These are phyloP conservation scores for Phytophthora sp. DNA, from an alignment of 352 stramenopile genomes.

Conservation along the genomic window DNA sequence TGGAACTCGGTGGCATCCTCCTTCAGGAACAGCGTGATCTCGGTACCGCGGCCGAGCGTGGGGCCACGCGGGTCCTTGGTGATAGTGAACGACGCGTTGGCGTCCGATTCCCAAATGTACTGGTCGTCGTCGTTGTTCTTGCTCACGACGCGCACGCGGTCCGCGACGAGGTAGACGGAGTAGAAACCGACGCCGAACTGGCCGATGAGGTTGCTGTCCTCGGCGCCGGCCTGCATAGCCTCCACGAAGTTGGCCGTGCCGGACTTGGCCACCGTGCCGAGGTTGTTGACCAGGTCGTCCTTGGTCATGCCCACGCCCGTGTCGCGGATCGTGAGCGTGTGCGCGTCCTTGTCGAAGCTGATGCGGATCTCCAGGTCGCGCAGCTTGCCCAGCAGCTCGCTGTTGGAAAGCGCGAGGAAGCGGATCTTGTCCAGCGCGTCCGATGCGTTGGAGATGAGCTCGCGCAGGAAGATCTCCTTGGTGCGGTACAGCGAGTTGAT, in stretches of 20 bases:
- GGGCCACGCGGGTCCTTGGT: slow-evolving; percentile 95
- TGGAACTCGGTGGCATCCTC: slow-evolving; percentile 97
- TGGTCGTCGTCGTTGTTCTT: slow-evolving; percentile 98
- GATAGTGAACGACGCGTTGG: slow-evolving; percentile 97
- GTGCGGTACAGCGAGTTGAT: slow-evolving; percentile 99
- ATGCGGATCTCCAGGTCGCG: slow-evolving; percentile 97
- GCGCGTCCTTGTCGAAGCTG: slow-evolving; percentile 94
- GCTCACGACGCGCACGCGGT: slow-evolving; percentile 95
- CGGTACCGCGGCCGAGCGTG: slow-evolving; percentile 96
- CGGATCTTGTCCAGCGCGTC: slow-evolving; percentile 99
- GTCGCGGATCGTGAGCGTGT: slow-evolving; percentile 98
- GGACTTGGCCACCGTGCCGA: slow-evolving; percentile 98
- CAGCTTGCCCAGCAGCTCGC: slow-evolving; percentile 67
- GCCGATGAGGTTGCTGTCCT: slow-evolving; percentile 97
- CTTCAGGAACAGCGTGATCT: slow-evolving; percentile 99
- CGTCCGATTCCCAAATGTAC: slow-evolving; percentile 98
- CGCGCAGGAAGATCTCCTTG: slow-evolving; percentile 99
- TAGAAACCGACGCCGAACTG: slow-evolving; percentile 99
- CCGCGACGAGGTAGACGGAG: slow-evolving; percentile 97
- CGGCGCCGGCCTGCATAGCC: slow-evolving; percentile 89
- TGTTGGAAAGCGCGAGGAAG: slow-evolving; percentile 96
- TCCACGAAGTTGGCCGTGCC: slow-evolving; percentile 99
- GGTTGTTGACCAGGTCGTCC: slow-evolving; percentile 95
- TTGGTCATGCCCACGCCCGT: slow-evolving; percentile 99
- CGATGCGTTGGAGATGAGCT: slow-evolving; percentile 99